These are phyloP conservation scores for Fusarium pseudoanthophilum DNA, from an alignment of 2,329 filamentous ascomycete species.

Conservation along the genomic window DNA sequence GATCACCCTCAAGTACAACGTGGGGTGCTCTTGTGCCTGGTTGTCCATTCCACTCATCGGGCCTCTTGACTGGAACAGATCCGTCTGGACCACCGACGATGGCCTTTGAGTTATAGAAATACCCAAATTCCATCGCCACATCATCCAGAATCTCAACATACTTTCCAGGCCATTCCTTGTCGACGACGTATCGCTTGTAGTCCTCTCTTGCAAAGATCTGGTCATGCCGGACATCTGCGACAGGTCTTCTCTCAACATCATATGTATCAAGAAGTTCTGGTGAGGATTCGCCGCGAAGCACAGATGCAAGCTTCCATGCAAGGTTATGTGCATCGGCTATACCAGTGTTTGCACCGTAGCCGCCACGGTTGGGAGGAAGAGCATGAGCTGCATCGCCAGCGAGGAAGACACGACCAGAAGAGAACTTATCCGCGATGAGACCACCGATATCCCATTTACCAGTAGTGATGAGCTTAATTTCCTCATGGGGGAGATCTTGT, in stretches of 20 bases:
- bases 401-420: slow-evolving; percentile 34
- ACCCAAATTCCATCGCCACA: slow-evolving; percentile 24
- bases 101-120: slow-evolving; percentile 17
- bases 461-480: slow-evolving; percentile 32
- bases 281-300: slow-evolving; percentile 40
- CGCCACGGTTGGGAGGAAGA: slow-evolving; percentile 50
- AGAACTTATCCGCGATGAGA: slow-evolving; percentile 44
- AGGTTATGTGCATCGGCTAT: slow-evolving; percentile 55
- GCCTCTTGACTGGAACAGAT: slow-evolving; percentile 17
- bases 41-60: slow-evolving; percentile 40
- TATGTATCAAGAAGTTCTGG: slow-evolving; percentile 51
- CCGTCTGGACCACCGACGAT: background rate
- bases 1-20: slow-evolving; percentile 10
- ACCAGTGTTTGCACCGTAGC: slow-evolving; percentile 49
- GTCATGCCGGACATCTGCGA: slow-evolving; percentile 41
- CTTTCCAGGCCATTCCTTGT: slow-evolving; percentile 16
- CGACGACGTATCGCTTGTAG: slow-evolving; percentile 16
- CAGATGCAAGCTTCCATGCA: slow-evolving; percentile 55
- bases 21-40: slow-evolving; percentile 40
- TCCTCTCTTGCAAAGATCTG: slow-evolving; percentile 41
- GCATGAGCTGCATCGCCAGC: slow-evolving; percentile 26
- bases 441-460: slow-evolving; percentile 41
- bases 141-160: slow-evolving; percentile 18
- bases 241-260: slow-evolving; percentile 50
- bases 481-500: slow-evolving; percentile 14